Conservation (phyloP, 345 rosid species). For the Populus davidiana region DNA sequence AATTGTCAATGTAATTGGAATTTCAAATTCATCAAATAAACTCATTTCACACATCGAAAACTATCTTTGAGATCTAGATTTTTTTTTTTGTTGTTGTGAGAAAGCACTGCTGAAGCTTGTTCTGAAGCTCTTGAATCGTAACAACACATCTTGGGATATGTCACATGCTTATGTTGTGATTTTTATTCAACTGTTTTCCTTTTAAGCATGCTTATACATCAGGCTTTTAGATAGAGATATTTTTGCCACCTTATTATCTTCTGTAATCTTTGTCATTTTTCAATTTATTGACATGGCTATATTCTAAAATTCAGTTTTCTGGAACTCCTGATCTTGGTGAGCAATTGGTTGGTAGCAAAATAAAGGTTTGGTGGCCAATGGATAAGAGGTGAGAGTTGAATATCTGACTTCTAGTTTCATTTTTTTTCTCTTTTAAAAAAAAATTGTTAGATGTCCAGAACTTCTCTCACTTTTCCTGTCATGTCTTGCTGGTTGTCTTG, state of each 20-base stretch:
- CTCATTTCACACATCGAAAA: not conserved
- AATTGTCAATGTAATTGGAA: not conserved
- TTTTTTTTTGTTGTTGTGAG: not conserved
- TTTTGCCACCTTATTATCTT: not conserved
- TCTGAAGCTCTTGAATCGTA: not conserved
- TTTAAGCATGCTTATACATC: not conserved
- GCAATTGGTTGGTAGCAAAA: conserved; percentile 48
- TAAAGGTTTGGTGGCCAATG: conserved; percentile 73
- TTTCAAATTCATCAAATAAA: conserved; percentile 2
- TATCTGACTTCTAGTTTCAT: conserved; percentile 3
- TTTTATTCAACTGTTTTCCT: not conserved
- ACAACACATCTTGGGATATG: not conserved
- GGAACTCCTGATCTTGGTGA: conserved; percentile 25
- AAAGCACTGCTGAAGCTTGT: not conserved
- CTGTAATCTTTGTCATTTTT: not conserved
- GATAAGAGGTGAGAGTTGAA: conserved; percentile 51
- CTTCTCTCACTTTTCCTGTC: not conserved
- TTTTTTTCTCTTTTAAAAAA: not conserved
- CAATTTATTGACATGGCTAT: not conserved
- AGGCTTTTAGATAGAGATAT: not conserved
- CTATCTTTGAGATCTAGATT: not conserved
- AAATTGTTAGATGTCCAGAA: not conserved
- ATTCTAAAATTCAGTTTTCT: conserved; percentile 35
- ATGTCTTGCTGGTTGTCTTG: conserved; percentile 5
- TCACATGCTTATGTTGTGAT: not conserved